Percentiles rank a stretch among this genome's conserved stretches.
These are phyloP conservation scores for Mycosphaerella arachidis DNA, from an alignment of 2,329 filamentous ascomycete species.

Conservation along the genomic window DNA sequence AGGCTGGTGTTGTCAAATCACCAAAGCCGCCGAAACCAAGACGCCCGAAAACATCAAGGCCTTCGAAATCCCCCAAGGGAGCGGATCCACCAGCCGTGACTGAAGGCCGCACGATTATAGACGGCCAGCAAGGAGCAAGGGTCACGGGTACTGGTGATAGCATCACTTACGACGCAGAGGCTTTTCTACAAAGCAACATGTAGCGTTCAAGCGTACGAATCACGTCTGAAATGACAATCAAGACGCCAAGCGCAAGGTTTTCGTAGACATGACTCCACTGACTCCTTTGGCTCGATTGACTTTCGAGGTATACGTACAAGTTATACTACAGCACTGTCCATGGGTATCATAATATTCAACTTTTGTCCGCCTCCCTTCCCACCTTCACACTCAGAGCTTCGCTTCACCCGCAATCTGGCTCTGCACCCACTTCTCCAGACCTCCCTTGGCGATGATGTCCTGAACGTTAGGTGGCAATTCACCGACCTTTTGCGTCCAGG, in stretches of 20 bases:
- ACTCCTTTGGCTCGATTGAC: background rate
- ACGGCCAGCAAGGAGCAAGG: background rate
- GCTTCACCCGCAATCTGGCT: slow-evolving; percentile 51
- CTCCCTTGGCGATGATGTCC: slow-evolving; percentile 70
- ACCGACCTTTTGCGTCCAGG: slow-evolving; percentile 76
- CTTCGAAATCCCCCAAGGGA: background rate
- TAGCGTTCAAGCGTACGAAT: background rate
- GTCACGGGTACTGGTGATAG: background rate
- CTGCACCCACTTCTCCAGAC: slow-evolving; percentile 79
- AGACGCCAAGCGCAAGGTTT: background rate
- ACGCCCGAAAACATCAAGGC: too few relatives aligned
- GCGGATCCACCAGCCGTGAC: background rate
- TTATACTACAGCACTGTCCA: slow-evolving; percentile 4
- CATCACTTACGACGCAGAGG: background rate
- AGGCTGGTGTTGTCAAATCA: too few relatives aligned
- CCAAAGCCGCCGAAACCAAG: too few relatives aligned
- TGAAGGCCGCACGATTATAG: background rate
- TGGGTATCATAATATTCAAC: slow-evolving; percentile 10
- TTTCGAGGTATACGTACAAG: slow-evolving; percentile 1
- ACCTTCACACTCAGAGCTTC: slow-evolving; percentile 2
- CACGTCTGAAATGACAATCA: background rate
- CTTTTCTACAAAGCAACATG: background rate
- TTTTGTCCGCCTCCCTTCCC: background rate
- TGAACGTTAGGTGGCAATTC: slow-evolving; percentile 83
- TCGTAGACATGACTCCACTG: background rate